Base-by-base conservation (phyloP, 2,329 filamentous ascomycete genomes). In the Fusarium albidum region DNA sequence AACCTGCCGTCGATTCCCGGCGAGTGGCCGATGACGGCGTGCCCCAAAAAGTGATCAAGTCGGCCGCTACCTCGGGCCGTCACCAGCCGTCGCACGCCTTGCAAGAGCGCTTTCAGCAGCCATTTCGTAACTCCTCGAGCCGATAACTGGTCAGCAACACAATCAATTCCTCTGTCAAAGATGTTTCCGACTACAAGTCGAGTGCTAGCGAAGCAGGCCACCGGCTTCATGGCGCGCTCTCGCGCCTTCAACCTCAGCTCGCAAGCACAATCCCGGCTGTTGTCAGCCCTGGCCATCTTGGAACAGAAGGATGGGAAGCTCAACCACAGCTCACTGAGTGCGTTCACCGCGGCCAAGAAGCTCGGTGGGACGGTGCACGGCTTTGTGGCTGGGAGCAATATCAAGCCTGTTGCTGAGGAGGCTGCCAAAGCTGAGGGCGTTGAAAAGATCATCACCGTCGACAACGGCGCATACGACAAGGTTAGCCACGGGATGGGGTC, bases 281-380 rank as follows among this genome's bases (percentile, higher is more conserved):
- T 96, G 53, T 97, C 93, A 43, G 95, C 93, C 29, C 84, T 99
- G 50, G 94, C 94, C 38, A 80, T 99, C 47, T 85, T 99, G 57
- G 95, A 99, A 77, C 95, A 98, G 77, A 87, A 88, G 68, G 90
- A 96, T 68, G 95, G 95, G 57, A 88, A 92, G 77, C 84, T 99
- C 62, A 92, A 91, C 70, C 77, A 83, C 57, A 88, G 90, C 17
- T 97, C 93, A 6, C 79, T 97, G 50, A 91, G 91, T 69, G 89
- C 92, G 37, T 84, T 98, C 53, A 90, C 91, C 9, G 95, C 95
- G 9, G 94, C 92, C 15, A 84, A 89, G 74, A 93, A 93, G 73
- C 77, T 98, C 8, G 94, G 94, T 49, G 94, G 93, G 5, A 79
- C 89, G 6, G 82, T 99, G 44, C 93, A 94, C 59, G 95, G 83